Conservation (phyloP, 2,329 filamentous ascomycete genomes). For the Aspergillus sp. region DNA sequence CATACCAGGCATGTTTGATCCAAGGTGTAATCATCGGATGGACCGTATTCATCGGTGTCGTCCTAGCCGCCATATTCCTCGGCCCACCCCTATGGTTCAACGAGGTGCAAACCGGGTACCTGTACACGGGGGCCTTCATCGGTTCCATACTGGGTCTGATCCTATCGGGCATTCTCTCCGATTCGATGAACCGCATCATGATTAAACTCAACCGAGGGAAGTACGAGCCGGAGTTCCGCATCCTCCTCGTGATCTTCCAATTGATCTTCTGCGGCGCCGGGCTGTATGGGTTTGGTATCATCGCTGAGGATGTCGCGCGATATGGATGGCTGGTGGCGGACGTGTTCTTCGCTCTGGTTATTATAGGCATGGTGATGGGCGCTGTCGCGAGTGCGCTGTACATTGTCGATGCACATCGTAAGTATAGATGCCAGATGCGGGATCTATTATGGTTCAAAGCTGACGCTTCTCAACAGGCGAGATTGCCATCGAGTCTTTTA, state of each 20-base stretch:
- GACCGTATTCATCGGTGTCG: constrained; percentile 89
- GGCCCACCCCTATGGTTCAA: constrained; percentile 79
- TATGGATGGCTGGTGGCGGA: constrained; percentile 76
- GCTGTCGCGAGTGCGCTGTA: constrained; percentile 84
- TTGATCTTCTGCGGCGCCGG: constrained; percentile 75
- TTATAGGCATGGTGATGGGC: constrained; percentile 88
- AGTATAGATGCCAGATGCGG: constrained; percentile 37
- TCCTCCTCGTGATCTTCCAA: constrained; percentile 80
- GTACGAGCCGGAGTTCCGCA: constrained; percentile 89
- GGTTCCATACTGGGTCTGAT: constrained; percentile 77
- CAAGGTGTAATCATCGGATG: constrained; percentile 92
- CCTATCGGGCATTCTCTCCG: constrained; percentile 72
- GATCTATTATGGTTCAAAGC: background rate
- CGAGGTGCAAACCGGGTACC: constrained; percentile 79
- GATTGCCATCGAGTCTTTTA: constrained; percentile 84
- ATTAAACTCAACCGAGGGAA: constrained; percentile 75
- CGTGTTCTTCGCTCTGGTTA: constrained; percentile 80
- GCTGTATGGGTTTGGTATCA: constrained; percentile 81
- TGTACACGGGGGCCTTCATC: constrained; percentile 82
- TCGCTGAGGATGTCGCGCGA: constrained; percentile 59
- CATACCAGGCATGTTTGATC: constrained; percentile 62
- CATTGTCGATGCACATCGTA: constrained; percentile 88
- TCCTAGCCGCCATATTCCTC: constrained; percentile 79
- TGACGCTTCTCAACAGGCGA: constrained; percentile 56
- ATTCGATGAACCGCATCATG: constrained; percentile 70